Conservation (phyloP, 192 early-diverging fungal genomes). For the Nowakowskiella sp. region DNA sequence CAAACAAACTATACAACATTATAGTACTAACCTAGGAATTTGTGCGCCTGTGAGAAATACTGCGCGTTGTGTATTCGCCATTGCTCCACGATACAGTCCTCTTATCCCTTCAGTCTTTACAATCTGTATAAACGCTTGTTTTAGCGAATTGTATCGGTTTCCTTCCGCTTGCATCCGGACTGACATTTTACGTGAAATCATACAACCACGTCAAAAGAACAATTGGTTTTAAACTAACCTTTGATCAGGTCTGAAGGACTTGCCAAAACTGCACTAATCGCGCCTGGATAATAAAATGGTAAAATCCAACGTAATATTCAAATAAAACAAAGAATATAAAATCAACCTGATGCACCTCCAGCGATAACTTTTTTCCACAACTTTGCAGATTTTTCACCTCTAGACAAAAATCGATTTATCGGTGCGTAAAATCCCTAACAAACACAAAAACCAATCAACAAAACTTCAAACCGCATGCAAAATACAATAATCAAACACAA, state of each 20-base stretch:
- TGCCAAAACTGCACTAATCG: slow-evolving; percentile 15
- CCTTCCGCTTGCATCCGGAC: slow-evolving; percentile 19
- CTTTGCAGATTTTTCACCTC: slow-evolving; percentile 3
- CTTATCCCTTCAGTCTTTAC: slow-evolving; percentile 12
- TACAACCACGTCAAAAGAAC: too few relatives aligned
- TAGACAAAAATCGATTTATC: slow-evolving; percentile 6
- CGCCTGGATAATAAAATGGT: slow-evolving; percentile 12
- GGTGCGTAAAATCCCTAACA: too few relatives aligned
- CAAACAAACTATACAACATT: too few relatives aligned
- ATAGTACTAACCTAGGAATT: slow-evolving; percentile 8
- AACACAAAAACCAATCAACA: too few relatives aligned
- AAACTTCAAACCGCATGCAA: too few relatives aligned
- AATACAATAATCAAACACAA: too few relatives aligned
- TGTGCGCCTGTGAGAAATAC: slow-evolving; percentile 26
- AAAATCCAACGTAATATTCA: too few relatives aligned
- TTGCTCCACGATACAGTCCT: slow-evolving; percentile 24
- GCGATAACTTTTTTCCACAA: slow-evolving; percentile 24
- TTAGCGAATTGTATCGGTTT: background rate
- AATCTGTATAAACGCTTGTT: slow-evolving; percentile 11
- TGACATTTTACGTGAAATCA: too few relatives aligned
- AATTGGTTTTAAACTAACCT: too few relatives aligned
- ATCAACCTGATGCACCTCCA: slow-evolving; percentile 16
- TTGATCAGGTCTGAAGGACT: slow-evolving; percentile 26
- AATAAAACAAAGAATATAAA: too few relatives aligned
- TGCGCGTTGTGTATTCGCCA: slow-evolving; percentile 19